phyloP scores from a whole-genome alignment of 2,329 filamentous ascomycete species.

The Aspergillus brunneoviolaceus region DNA sequence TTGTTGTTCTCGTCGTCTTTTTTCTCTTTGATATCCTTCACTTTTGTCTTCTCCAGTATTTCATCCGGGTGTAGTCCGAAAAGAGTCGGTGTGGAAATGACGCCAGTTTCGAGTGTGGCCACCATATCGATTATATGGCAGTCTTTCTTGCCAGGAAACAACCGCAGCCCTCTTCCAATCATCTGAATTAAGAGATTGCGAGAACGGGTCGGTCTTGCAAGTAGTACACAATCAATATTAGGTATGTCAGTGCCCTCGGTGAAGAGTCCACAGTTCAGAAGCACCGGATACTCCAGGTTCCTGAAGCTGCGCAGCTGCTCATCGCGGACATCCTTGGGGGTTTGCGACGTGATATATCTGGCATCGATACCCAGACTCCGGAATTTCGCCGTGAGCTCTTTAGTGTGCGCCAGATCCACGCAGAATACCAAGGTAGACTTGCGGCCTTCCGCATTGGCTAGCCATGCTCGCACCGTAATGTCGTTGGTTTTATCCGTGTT shows the following conservation, averaged over 20 bases:
- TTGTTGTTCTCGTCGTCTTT: slow-evolving; percentile 43
- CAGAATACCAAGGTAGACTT: slow-evolving; percentile 93
- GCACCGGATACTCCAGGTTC: slow-evolving; percentile 73
- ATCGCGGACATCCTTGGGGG: slow-evolving; percentile 65
- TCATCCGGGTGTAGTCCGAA: slow-evolving; percentile 87
- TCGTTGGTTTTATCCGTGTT: slow-evolving; percentile 81
- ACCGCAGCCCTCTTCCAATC: slow-evolving; percentile 90
- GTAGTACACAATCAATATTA: slow-evolving; percentile 88
- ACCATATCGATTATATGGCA: slow-evolving; percentile 98
- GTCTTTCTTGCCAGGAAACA: slow-evolving; percentile 76
- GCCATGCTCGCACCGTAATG: slow-evolving; percentile 82
- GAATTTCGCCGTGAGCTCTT: slow-evolving; percentile 72
- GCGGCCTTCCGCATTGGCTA: slow-evolving; percentile 68
- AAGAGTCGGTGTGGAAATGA: slow-evolving; percentile 85
- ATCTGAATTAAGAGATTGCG: slow-evolving; percentile 95
- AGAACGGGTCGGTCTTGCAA: slow-evolving; percentile 85
- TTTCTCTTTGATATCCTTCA: slow-evolving; percentile 59
- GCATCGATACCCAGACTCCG: slow-evolving; percentile 77
- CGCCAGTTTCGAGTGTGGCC: slow-evolving; percentile 75
- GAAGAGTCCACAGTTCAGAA: slow-evolving; percentile 94
- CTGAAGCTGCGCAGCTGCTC: slow-evolving; percentile 75
- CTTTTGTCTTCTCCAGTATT: slow-evolving; percentile 66
- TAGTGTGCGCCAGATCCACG: slow-evolving; percentile 82
- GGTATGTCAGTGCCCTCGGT: slow-evolving; percentile 98
- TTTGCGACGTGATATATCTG: slow-evolving; percentile 80